Evolutionary conservation across 768 basidiomycete species (phyloP), one percentile per base, ranked within the genome.

Genomic region (Chalciporus chontae): DNA sequence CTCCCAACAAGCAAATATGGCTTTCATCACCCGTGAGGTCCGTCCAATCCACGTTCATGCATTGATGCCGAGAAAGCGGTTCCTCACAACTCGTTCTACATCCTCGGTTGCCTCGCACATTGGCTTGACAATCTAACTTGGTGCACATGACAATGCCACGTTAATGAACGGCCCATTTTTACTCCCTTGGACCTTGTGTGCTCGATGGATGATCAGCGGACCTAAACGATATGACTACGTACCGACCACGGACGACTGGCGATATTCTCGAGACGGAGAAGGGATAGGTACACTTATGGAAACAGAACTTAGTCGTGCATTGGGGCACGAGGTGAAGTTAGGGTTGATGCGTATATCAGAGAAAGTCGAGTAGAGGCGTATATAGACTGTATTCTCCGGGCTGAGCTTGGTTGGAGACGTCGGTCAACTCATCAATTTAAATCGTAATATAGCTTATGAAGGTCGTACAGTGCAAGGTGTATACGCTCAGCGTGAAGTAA

Each of bases 1-100:
- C 94, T 10, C 94, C 94, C 6, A 96, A 96, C 66, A 92, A 92
- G 71, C 94, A 96, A 64, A 95, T 96, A 58, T 96, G 94, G 94
- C 75, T 96, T 17, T 94, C 91, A 4, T 92, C 89, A 8, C 94
- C 94, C 0, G 65, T 81, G 56, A 91, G 90, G 93, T 92, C 55
- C 34, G 73, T 64, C 50, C 45, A 40, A 43, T 38, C 36, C 29
- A 34, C 31, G 7, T 8, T 56, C 26, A 31, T 23, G n/a, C 14
- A n/a, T 17, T 19, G 29, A 32, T 8, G 40, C 34, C 6, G 44
- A 14, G 27, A 41, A 32, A 36, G 6, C 7, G 18, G 26, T 23
- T 40, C 29, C 44, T 55, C 43, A 53, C 41, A 32, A 38, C 40
- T 51, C 29, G 19, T n/a, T 42, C 24, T 41, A 40, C 40, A 13